Conservation (phyloP, 352 stramenopile genomes). For the Nothophytophthora sp. region DNA sequence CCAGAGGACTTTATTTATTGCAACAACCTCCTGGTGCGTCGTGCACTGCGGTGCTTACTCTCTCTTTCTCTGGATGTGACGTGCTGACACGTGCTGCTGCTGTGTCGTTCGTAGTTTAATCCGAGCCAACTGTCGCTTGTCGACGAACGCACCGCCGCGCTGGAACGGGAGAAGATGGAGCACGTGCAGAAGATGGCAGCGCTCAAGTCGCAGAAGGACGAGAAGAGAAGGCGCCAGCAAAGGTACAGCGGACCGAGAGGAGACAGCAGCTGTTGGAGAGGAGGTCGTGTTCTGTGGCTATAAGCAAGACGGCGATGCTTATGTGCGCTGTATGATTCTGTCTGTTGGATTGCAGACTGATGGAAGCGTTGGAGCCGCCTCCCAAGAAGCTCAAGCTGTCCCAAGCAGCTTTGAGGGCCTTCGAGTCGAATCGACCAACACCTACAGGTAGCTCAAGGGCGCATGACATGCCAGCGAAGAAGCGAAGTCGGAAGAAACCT, state of each 20-base stretch:
- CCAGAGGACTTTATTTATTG: slow-evolving; percentile 76
- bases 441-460: slow-evolving; percentile 6
- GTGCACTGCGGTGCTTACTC: slow-evolving; percentile 1
- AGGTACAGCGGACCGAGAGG: too few relatives aligned
- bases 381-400: slow-evolving; percentile 41
- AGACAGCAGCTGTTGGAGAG: too few relatives aligned
- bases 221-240: slow-evolving; percentile 33
- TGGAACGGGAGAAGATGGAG: slow-evolving; percentile 41
- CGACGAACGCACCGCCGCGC: slow-evolving; percentile 40
- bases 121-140: slow-evolving; percentile 38
- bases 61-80: not conserved
- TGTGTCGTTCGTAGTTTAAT: slow-evolving; percentile 33
- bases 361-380: slow-evolving; percentile 33
- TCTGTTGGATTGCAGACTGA: slow-evolving; percentile 4
- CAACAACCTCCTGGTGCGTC: slow-evolving; percentile 72
- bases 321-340: not conserved
- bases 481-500: slow-evolving; percentile 40
- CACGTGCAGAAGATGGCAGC: slow-evolving; percentile 31
- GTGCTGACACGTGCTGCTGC: slow-evolving; percentile 1
- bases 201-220: slow-evolving; percentile 32
- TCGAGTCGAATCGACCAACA: slow-evolving; percentile 18
- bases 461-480: slow-evolving; percentile 9
- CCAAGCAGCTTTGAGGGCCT: slow-evolving; percentile 26
- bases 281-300: too few relatives aligned
- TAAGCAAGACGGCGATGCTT: too few relatives aligned